Conservation (phyloP, 106 monocot genomes). For the Xerophyta viscosa region DNA sequence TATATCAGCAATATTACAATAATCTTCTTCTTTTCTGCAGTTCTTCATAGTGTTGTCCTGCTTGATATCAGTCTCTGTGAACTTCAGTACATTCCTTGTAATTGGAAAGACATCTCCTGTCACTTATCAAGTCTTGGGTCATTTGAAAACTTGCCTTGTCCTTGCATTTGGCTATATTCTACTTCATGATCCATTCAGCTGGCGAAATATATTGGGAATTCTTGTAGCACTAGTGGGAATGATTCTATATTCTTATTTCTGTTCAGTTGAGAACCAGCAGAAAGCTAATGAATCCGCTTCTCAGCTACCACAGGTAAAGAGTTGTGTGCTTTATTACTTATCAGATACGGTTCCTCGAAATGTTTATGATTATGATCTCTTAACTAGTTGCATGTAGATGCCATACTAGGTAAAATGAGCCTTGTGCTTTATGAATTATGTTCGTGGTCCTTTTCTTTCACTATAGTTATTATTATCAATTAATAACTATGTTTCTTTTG, state of each 20-base stretch:
- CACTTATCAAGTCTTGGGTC: conserved; percentile 91
- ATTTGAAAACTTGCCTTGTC: conserved; percentile 90
- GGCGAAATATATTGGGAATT: conserved; percentile 80
- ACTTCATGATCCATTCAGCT: conserved; percentile 87
- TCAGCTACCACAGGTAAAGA: conserved; percentile 54
- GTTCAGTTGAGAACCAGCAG: conserved; percentile 54
- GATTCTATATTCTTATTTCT: conserved; percentile 75
- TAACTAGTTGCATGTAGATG: too few species aligned
- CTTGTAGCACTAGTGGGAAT: conserved; percentile 73
- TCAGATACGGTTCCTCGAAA: too few species aligned
- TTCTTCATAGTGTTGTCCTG: conserved; percentile 78
- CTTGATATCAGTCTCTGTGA: conserved; percentile 83
- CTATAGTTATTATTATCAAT: too few species aligned
- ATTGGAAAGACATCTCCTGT: conserved; percentile 95
- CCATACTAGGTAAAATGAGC: too few species aligned
- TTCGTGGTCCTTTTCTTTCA: too few species aligned
- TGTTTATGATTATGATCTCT: too few species aligned
- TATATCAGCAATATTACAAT: too few species aligned
- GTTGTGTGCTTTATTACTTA: too few species aligned
- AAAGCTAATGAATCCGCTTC: conserved; percentile 52
- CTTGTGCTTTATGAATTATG: too few species aligned
- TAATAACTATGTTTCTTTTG: too few species aligned
- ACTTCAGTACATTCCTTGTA: conserved; percentile 94
- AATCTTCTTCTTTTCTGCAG: conserved; percentile 46
- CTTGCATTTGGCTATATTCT: conserved; percentile 82